Evolutionary conservation across 2,329 filamentous ascomycete genomes (phyloP).

Genomic region (Alternaria ethzedia): DNA sequence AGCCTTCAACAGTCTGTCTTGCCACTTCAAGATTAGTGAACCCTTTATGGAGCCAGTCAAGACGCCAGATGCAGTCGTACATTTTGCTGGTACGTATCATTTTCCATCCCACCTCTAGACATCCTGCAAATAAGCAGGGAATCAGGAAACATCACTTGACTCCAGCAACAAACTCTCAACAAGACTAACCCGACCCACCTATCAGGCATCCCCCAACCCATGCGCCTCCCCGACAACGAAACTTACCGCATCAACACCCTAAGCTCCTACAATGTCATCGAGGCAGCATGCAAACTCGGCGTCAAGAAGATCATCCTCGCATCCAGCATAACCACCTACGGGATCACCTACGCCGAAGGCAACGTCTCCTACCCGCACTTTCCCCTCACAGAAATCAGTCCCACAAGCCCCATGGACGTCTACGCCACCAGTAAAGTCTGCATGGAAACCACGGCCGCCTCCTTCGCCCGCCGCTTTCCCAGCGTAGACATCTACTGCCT

Average conservation of each 20-base stretch:
- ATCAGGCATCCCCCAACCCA: constrained; percentile 57
- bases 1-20: constrained; percentile 62
- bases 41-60: constrained; percentile 42
- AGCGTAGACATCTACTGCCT: constrained; percentile 64
- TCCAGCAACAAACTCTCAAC: neutral
- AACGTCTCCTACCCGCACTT: constrained; percentile 62
- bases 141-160: neutral
- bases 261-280: constrained; percentile 63
- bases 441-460: constrained; percentile 61
- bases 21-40: constrained; percentile 60
- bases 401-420: constrained; percentile 64
- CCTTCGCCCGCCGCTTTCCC: constrained; percentile 61
- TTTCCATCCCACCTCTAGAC: neutral
- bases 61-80: constrained; percentile 65
- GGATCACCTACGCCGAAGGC: constrained; percentile 63
- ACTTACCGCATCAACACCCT: constrained; percentile 55
- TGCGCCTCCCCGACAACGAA: constrained; percentile 66
- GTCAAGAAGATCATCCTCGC: constrained; percentile 68
- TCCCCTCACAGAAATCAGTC: constrained; percentile 64
- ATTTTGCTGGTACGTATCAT: constrained; percentile 58
- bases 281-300: constrained; percentile 65
- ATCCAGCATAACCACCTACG: constrained; percentile 64
- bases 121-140: neutral
- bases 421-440: constrained; percentile 67
- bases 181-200: neutral